These are phyloP conservation scores for Blastobotrys capitulatus DNA, from an alignment of 1,139 yeast species.

Conservation along the genomic window DNA sequence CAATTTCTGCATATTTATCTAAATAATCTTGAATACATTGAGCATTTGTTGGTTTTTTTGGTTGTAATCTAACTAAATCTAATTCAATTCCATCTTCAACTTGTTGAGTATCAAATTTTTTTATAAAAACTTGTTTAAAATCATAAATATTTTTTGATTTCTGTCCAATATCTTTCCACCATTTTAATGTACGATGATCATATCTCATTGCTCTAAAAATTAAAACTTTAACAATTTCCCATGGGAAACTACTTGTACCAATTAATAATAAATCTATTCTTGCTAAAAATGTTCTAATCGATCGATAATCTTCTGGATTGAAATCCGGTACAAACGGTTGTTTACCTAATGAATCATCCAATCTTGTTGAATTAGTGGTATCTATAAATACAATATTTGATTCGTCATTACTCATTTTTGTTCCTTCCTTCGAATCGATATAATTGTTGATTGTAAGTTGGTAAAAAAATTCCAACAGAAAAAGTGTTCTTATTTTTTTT, in stretches of 20 bases:
- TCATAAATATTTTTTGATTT: background rate
- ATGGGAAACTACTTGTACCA: constrained; percentile 7
- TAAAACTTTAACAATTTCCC: constrained; percentile 10
- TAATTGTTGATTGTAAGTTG: too few species aligned
- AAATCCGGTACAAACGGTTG: constrained; percentile 10
- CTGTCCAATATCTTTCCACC: constrained; percentile 10
- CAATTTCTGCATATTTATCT: constrained; percentile 11
- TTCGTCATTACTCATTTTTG: too few species aligned
- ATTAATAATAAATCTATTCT: constrained; percentile 8
- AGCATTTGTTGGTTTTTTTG: background rate
- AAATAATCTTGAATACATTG: constrained; percentile 5
- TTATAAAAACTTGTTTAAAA: constrained; percentile 2
- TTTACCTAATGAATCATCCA: background rate
- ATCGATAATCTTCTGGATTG: constrained; percentile 10
- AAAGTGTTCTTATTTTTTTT: too few species aligned
- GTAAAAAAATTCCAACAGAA: too few species aligned
- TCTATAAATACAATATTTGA: too few species aligned
- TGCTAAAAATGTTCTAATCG: constrained; percentile 9
- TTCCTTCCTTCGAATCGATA: too few species aligned
- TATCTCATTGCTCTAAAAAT: constrained; percentile 5
- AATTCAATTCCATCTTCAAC: constrained; percentile 9
- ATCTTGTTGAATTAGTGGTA: background rate
- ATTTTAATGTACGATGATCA: background rate
- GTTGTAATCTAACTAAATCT: constrained; percentile 7
- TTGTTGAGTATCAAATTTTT: constrained; percentile 7